Percentiles rank a stretch among this genome's conserved stretches.
phyloP scores from a whole-genome alignment of 192 early-diverging fungal genomes.

The Spizellomyces sp. region DNA sequence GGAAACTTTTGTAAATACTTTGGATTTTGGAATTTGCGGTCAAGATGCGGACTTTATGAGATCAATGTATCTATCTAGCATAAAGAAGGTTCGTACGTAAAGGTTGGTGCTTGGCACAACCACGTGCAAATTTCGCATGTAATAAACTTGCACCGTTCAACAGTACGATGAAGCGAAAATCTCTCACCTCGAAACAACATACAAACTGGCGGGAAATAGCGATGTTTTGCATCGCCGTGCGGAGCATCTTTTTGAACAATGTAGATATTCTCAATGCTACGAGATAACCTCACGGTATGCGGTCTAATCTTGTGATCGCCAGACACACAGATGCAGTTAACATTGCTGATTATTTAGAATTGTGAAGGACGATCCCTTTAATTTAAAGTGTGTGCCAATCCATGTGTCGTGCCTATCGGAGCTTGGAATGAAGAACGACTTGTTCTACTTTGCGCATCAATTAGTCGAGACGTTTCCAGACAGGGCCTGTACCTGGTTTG shows the following conservation, averaged over 20 bases:
- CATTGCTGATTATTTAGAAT: constrained; percentile 54
- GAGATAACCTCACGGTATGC: constrained; percentile 64
- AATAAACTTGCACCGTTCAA: neutral
- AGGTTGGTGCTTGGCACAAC: too few relatives aligned
- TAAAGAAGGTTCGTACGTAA: neutral
- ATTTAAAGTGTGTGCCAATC: constrained; percentile 59
- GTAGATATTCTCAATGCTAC: constrained; percentile 19
- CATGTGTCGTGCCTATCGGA: constrained; percentile 72
- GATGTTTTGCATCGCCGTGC: constrained; percentile 24
- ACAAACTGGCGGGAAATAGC: constrained; percentile 20
- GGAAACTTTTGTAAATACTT: constrained; percentile 5
- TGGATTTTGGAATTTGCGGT: constrained; percentile 14
- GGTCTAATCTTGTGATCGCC: constrained; percentile 11
- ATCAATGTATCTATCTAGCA: constrained; percentile 1
- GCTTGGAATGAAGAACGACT: constrained; percentile 59
- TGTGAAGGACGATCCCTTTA: constrained; percentile 57
- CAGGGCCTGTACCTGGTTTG: constrained; percentile 68
- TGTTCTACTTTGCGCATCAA: constrained; percentile 75
- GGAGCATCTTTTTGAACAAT: constrained; percentile 21
- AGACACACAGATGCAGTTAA: constrained; percentile 37
- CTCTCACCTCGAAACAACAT: constrained; percentile 17
- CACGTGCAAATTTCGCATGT: too few relatives aligned
- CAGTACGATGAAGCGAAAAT: constrained; percentile 22
- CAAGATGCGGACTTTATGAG: constrained; percentile 6
- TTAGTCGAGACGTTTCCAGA: constrained; percentile 67